Base-by-base conservation (phyloP, 2,329 filamentous ascomycete species). In the Dendryphion nanum region DNA sequence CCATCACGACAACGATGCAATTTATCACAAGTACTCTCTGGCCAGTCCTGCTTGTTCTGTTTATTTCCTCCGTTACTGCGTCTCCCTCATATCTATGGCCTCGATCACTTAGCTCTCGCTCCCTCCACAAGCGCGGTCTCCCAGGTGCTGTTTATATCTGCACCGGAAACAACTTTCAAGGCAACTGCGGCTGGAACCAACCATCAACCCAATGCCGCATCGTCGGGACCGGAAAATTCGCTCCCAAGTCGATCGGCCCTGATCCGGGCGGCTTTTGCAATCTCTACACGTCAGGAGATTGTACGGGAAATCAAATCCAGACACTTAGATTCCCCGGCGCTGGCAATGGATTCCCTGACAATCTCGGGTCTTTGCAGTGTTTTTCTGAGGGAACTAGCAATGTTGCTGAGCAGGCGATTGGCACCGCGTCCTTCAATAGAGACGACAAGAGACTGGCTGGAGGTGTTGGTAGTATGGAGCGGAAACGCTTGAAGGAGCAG, bases 61-160 rank as follows among this genome's bases (percentile, higher is more conserved):
- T n/a, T n/a, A n/a, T n/a, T n/a, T n/a, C n/a, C n/a, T n/a, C n/a
- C n/a, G n/a, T n/a, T n/a, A n/a, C n/a, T n/a, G n/a, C n/a, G n/a
- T n/a, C n/a, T n/a, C n/a, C n/a, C n/a, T n/a, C n/a, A n/a, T n/a
- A n/a, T n/a, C n/a, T n/a, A n/a, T n/a, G n/a, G n/a, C n/a, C n/a
- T n/a, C n/a, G n/a, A n/a, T n/a, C n/a, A n/a, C n/a, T n/a, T n/a
- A n/a, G n/a, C n/a, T n/a, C n/a, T n/a, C n/a, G n/a, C n/a, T n/a
- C n/a, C n/a, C n/a, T n/a, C n/a, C n/a, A n/a, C 23, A 28, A 30
- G 10, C 59, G 59, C 23, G 59, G 58, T n/a, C 59, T 64, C 16
- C 56, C 61, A 14, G 61, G 61, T 17, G 61, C 58, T 16, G 56
- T 63, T 15, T 64, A 63, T 45, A 54, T 55, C 10, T 64, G 61